Conservation (phyloP, 1,284 basidiomycete species). For the Pascua guehoae region DNA sequence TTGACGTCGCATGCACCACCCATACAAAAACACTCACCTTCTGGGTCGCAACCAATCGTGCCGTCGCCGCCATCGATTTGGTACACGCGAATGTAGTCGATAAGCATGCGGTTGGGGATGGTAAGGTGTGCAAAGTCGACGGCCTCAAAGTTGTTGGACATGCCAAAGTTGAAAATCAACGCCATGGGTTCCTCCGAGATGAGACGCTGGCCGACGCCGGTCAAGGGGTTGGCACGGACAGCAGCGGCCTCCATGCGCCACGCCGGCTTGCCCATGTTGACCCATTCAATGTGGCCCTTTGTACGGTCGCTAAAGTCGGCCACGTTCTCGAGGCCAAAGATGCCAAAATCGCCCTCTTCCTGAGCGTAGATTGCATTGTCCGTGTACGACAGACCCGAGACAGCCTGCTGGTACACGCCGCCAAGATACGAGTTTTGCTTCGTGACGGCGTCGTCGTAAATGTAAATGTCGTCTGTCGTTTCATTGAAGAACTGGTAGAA, state of each 20-base stretch:
- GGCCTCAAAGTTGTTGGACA: slow-evolving; percentile 51
- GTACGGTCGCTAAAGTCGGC: slow-evolving; percentile 56
- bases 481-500: slow-evolving; percentile 61
- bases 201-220: slow-evolving; percentile 61
- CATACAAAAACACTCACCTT: neutral
- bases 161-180: slow-evolving; percentile 49
- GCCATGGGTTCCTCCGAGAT: slow-evolving; percentile 71
- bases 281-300: slow-evolving; percentile 65
- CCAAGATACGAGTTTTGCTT: slow-evolving; percentile 72
- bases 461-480: slow-evolving; percentile 41
- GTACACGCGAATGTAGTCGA: slow-evolving; percentile 53
- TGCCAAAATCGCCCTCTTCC: slow-evolving; percentile 24
- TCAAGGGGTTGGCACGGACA: slow-evolving; percentile 57
- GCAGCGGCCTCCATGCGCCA: slow-evolving; percentile 58
- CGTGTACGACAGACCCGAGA: slow-evolving; percentile 62
- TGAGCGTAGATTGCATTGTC: slow-evolving; percentile 54
- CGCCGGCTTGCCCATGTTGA: slow-evolving; percentile 56
- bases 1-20: too few relatives aligned
- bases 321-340: slow-evolving; percentile 70
- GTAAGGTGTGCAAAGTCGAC: slow-evolving; percentile 46
- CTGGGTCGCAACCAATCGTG: slow-evolving; percentile 44
- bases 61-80: slow-evolving; percentile 48
- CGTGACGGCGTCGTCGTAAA: slow-evolving; percentile 51
- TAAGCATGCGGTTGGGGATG: slow-evolving; percentile 51
- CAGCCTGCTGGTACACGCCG: slow-evolving; percentile 71